Evolutionary conservation across 2,329 filamentous ascomycete species (phyloP).

Genomic region (Diplodia sapinea): DNA sequence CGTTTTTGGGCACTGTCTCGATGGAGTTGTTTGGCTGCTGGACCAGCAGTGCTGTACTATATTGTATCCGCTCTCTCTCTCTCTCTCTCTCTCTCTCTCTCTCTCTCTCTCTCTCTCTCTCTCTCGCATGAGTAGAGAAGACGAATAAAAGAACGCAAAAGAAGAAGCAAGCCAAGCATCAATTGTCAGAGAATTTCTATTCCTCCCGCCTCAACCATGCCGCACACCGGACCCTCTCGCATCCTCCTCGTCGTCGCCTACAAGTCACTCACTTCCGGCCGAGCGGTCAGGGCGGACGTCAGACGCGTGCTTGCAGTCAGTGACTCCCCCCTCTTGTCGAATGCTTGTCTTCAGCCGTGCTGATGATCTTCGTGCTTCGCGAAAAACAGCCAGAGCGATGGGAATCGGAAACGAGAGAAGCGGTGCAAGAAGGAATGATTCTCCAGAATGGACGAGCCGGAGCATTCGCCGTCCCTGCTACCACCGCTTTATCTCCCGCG

Average conservation of each 20-base stretch:
- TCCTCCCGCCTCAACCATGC: not conserved
- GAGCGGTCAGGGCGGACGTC: not conserved
- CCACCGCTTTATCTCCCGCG: too few relatives aligned
- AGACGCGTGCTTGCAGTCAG: not conserved
- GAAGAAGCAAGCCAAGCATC: not conserved
- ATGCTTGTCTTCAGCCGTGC: too few relatives aligned
- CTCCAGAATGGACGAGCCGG: too few relatives aligned
- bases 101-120: too few relatives aligned
- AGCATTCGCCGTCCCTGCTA: too few relatives aligned
- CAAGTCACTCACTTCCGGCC: not conserved
- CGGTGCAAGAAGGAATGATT: too few relatives aligned
- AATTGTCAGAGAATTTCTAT: not conserved
- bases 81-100: not conserved
- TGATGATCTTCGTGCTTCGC: too few relatives aligned
- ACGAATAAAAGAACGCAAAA: not conserved
- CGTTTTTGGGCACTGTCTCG: not conserved
- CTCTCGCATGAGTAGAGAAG: too few relatives aligned
- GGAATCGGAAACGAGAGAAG: too few relatives aligned
- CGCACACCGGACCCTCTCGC: slow-evolving; percentile 2
- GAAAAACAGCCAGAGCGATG: too few relatives aligned
- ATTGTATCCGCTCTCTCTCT: not conserved
- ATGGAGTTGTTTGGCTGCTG: not conserved
- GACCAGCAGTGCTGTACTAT: not conserved
- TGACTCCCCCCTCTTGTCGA: too few relatives aligned
- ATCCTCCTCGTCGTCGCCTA: too few relatives aligned